Evolutionary conservation across 1,139 yeast species (phyloP), one percentile per base, ranked within the genome.

Genomic region (Taiozyma sp.): DNA sequence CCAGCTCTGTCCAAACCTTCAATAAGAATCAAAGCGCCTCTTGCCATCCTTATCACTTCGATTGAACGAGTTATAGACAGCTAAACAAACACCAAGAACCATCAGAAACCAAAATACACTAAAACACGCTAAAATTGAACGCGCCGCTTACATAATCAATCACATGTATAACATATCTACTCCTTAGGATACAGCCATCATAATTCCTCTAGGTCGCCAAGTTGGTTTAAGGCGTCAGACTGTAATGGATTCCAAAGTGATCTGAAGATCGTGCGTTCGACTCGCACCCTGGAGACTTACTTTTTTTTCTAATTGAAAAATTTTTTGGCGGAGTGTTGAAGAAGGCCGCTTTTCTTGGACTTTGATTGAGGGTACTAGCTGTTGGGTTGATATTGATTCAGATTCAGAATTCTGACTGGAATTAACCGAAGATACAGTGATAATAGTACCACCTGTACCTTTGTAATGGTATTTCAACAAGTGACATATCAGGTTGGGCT

Each of bases 1-100:
- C 99, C 99, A 0, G 98, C 86, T 49, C 99, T 73, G 65, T 95
- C 99, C 2, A 93, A 79, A 0, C 99, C 99, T 68, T 95, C 99
- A 6, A 95, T 76, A 8, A 90, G 78, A 28, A 95, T 85, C 48
- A 95, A 72, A 47, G 78, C 76, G 3, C 97, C 97, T 58, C 97
- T 64, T 3, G 51, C 50, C 70, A 66, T 67, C 14, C 19, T 28
- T 24, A 19, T 19, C 9, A 40, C 19, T 14, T 23, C 39, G 7
- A n/a, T 7, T n/a, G 5, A 30, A 30, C 34, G 7, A 13, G n/a
- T 12, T 10, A 13, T 14, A 13, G 13, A 30, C 34, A 12, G n/a
- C n/a, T 16, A 30, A 16, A 19, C 32, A 38, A 19, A 38, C 8
- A 14, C 27, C 41, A 38, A 30, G 4, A 30, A 13, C 30, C 13